Evolutionary conservation across 2,329 filamentous ascomycete genomes (phyloP), one percentile per base, ranked within the genome.

Genomic region (Triangularia setosa): DNA sequence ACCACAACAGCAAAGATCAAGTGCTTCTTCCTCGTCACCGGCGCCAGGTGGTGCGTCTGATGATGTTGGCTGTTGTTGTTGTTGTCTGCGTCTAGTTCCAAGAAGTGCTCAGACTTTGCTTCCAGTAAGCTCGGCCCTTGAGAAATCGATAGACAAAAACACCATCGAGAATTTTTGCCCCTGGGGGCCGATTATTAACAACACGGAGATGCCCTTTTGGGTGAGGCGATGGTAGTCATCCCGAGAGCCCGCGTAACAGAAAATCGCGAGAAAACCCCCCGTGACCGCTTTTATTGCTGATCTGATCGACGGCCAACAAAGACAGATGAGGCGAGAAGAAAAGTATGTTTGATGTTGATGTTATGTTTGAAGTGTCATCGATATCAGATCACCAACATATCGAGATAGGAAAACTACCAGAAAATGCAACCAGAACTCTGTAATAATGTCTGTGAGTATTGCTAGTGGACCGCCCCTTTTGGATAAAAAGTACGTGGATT

Each of bases 171-270:
- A 44, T 59, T 59, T 59, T 18, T n/a, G 33, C 57, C 57, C 57
- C 57, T 33, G 18, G 21, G n/a, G 18, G 21, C 57, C 33, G 57
- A 27, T 59, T 59, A 59, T 59, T 59, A 59, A 59, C 24, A 48
- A 23, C 57, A 23, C 57, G 21, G 33, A 44, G 27, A 33, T 59
- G 18, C 30, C 40, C 28, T 48, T 44, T 44, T 48, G 40, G 40
- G 40, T 48, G 40, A 48, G 40, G 40, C 40, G 40, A 48, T 48
- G 40, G 33, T 14, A 40, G 33, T 40, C 33, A 40, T 40, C 33
- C 33, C 33, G 33, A 40, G 33, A 40, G 33, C 12, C 33, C 33
- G 33, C 33, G 33, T 40, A 40, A 40, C 33, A 40, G 40, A 48
- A 48, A 48, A n/a, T 3, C 18, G 18, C 21, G 40, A 48, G 33